Evolutionary conservation across 2,329 filamentous ascomycete genomes (phyloP), one percentile per base, ranked within the genome.

Genomic region (Claviceps sorghi): DNA sequence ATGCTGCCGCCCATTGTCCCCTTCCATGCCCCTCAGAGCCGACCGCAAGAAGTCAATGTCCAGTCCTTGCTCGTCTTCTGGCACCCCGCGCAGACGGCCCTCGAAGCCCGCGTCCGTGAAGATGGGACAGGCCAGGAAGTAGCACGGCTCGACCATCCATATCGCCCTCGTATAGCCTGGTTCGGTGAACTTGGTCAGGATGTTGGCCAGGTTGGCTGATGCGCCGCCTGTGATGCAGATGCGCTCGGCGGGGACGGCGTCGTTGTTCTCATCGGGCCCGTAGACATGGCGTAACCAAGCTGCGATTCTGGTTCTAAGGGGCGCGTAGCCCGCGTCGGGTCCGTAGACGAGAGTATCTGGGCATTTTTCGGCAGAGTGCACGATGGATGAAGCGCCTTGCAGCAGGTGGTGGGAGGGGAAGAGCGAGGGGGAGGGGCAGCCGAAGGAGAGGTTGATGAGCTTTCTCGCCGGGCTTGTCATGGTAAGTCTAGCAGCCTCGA

Each of bases 191-290:
- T 85, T 85, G 65, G 85, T 80, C 49, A 95, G 69, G 4, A 95
- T 70, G 61, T 81, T 85, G 0, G 85, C 88, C 2, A 95, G 66
- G 62, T 83, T 89, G 72, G 95, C 89, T 58, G 82, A 87, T 3
- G 90, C 90, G 17, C 90, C 90, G 45, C 89, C 88, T 0, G 86
- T 87, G 63, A 95, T 83, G 62, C 83, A 86, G 51, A 95, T 83
- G 34, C 87, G 76, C 15, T 74, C 72, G 6, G 65, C 58, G 8
- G 36, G 29, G 40, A 52, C 29, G 29, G 40, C 13, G 3, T 26
- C 49, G 3, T 29, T 21, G n/a, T 51, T 36, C 15, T 43, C 36
- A 22, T 15, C 26, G 3, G 29, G 34, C 8, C 38, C 26, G 53
- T 58, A 52, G 10, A 66, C 60, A 49, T 64, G 57, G 1, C 73